Conservation (phyloP, 2,329 filamentous ascomycete genomes). For the Aspergillus fijiensis region DNA sequence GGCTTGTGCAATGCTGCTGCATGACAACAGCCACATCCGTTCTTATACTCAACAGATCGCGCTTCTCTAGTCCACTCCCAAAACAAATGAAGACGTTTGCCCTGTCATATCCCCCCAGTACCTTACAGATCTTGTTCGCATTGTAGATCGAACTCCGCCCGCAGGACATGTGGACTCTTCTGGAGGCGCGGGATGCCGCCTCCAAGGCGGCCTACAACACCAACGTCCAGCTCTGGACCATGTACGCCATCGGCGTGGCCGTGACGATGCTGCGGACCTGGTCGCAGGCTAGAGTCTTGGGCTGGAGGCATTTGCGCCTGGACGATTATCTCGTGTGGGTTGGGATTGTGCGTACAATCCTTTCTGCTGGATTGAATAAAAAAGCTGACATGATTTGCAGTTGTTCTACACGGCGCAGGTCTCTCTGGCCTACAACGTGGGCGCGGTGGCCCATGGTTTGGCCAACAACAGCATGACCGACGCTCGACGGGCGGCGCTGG, state of each 20-base stretch:
- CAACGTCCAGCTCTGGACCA: constrained; percentile 26
- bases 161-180: constrained; percentile 5
- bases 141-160: background rate
- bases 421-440: constrained; percentile 48
- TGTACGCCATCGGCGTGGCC: constrained; percentile 26
- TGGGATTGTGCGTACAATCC: constrained; percentile 49
- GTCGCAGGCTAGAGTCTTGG: constrained; percentile 19
- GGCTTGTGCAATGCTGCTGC: too few species aligned
- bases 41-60: too few species aligned
- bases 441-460: constrained; percentile 47
- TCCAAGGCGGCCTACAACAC: constrained; percentile 16
- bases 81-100: background rate
- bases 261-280: constrained; percentile 43
- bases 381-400: constrained; percentile 28
- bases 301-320: constrained; percentile 34
- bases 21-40: too few species aligned
- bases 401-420: constrained; percentile 52
- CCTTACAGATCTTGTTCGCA: background rate
- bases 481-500: constrained; percentile 46
- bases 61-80: too few species aligned
- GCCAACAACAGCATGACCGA: constrained; percentile 58
- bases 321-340: constrained; percentile 57
- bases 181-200: constrained; percentile 17
- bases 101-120: background rate
- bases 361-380: background rate